Evolutionary conservation across 169 alveolate species (phyloP), one percentile per base, ranked within the genome.

Genomic region (Plasmodium cynomolgi): DNA sequence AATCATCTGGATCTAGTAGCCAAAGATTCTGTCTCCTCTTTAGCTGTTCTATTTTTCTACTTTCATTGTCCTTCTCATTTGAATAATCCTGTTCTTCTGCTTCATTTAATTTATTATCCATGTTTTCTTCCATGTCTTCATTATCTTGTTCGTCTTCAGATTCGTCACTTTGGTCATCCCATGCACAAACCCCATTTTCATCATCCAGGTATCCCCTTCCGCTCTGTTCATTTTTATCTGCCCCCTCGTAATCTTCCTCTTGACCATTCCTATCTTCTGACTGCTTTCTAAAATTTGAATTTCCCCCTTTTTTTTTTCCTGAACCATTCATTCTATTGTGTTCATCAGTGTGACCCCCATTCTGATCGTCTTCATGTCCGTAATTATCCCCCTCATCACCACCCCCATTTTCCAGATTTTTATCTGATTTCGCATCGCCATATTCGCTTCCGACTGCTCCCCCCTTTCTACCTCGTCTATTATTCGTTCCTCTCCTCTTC

Each of bases 1-100:
- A 94, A 82, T 97, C 98, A 82, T 96, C 98, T 7, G 99, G 99
- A 34, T 98, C 98, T 86, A 97, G 92, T 54, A 96, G 97, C 99
- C 99, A 98, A 44, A 98, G 96, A 68, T 96, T 96, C 33, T 91
- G 81, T 47, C 84, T 73, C 54, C 77, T 39, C 29, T 54, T 91
- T 31, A 54, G 54, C 7, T 26, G 34, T 39, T 90, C 91, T 44
- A 7, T 50, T 44, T 62, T 79, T 31, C 5, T 47, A 29, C 33
- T 26, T 50, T 80, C 39, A 26, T 37, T 50, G 17, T 79, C 82
- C 9, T n/a, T 72, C 72, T 54, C 72, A 58, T 62, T 39, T 23
- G 75, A 31, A 9, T 81, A 39, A 47, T 81, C 17, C 73, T 23
- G 75, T 58, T 79, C 50, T 41, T 81, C 71, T n/a, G 34, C 31